Evolutionary conservation across 208 protist genomes (phyloP).

Genomic region (Crithidia thermophila): DNA sequence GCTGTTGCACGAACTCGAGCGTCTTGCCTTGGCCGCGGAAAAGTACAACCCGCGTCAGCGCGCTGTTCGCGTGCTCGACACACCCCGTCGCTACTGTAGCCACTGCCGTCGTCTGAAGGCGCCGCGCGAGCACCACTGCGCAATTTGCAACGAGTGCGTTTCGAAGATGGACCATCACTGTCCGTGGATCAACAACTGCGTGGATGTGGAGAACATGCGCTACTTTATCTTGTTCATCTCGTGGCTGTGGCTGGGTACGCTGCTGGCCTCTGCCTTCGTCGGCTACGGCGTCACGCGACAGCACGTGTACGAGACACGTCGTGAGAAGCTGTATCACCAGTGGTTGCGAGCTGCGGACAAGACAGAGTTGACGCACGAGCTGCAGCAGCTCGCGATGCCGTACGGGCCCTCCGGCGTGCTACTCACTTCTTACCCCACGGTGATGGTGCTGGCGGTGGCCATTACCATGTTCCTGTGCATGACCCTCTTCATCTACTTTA

Average conservation of each 20-base stretch:
- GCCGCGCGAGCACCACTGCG: slow-evolving; percentile 89
- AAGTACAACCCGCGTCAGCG: slow-evolving; percentile 33
- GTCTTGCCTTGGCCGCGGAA: slow-evolving; percentile 36
- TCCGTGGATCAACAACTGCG: slow-evolving; percentile 91
- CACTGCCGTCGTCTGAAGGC: slow-evolving; percentile 80
- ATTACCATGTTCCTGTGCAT: slow-evolving; percentile 54
- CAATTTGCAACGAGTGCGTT: slow-evolving; percentile 76
- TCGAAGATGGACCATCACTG: slow-evolving; percentile 92
- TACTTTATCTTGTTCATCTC: slow-evolving; percentile 78
- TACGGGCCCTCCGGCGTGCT: slow-evolving; percentile 33
- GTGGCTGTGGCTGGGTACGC: slow-evolving; percentile 52
- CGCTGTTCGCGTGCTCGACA: slow-evolving; percentile 51
- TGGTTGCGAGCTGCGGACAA: slow-evolving; percentile 10
- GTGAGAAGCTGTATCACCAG: slow-evolving; percentile 2
- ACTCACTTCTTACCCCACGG: slow-evolving; percentile 35
- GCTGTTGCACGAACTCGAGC: slow-evolving; percentile 41
- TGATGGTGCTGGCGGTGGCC: slow-evolving; percentile 37
- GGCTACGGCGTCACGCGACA: slow-evolving; percentile 33
- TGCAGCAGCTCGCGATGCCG: slow-evolving; percentile 24
- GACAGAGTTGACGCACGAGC: background rate
- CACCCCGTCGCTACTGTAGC: slow-evolving; percentile 63
- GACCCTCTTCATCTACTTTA: slow-evolving; percentile 51
- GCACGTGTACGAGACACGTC: slow-evolving; percentile 21
- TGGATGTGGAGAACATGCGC: slow-evolving; percentile 83
- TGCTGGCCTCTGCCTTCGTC: slow-evolving; percentile 34